A percentile compares a stretch with the other conserved stretches of the same genome.
These are phyloP conservation scores for Lasiosphaeris hirsuta DNA, from an alignment of 495 filamentous ascomycete genomes.

Conservation along the genomic window DNA sequence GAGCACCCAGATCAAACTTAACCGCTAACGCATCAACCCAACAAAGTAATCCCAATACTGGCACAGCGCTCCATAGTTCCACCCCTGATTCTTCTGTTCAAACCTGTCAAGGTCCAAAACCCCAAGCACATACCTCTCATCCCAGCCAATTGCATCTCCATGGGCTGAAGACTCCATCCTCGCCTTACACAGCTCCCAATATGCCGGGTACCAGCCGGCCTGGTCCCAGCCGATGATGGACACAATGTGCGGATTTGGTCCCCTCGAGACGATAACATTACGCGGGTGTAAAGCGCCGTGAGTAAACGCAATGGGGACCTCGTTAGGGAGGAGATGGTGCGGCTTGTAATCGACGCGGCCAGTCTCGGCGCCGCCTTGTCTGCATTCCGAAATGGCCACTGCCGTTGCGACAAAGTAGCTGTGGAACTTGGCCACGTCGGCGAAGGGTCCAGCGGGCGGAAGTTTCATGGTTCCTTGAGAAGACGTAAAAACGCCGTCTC, in stretches of 20 bases:
- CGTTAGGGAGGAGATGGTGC: slow-evolving; percentile 18
- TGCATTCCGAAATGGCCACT: slow-evolving; percentile 1
- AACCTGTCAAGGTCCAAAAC: neutral
- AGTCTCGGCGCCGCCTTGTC: neutral
- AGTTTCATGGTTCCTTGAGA: neutral
- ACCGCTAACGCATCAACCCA: too few species aligned
- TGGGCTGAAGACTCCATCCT: slow-evolving; percentile 4
- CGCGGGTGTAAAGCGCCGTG: slow-evolving; percentile 45
- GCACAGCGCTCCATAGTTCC: neutral
- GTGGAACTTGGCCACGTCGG: slow-evolving; percentile 17
- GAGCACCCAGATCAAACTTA: too few species aligned
- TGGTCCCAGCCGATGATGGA: slow-evolving; percentile 49
- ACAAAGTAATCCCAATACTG: slow-evolving; percentile 9
- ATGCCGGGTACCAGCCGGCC: slow-evolving; percentile 46
- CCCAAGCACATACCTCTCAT: neutral
- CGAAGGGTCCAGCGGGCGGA: slow-evolving; percentile 15
- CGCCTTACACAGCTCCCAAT: slow-evolving; percentile 50
- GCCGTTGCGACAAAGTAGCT: slow-evolving; percentile 21
- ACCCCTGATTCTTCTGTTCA: neutral
- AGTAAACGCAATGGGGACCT: slow-evolving; percentile 44
- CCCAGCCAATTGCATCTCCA: neutral
- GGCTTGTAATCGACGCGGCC: slow-evolving; percentile 12
- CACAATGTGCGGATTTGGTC: slow-evolving; percentile 30
- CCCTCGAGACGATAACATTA: slow-evolving; percentile 42
- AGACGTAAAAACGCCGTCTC: slow-evolving; percentile 16